Evolutionary conservation across 2,329 filamentous ascomycete genomes (phyloP).

Genomic region (Penicillium freii): DNA sequence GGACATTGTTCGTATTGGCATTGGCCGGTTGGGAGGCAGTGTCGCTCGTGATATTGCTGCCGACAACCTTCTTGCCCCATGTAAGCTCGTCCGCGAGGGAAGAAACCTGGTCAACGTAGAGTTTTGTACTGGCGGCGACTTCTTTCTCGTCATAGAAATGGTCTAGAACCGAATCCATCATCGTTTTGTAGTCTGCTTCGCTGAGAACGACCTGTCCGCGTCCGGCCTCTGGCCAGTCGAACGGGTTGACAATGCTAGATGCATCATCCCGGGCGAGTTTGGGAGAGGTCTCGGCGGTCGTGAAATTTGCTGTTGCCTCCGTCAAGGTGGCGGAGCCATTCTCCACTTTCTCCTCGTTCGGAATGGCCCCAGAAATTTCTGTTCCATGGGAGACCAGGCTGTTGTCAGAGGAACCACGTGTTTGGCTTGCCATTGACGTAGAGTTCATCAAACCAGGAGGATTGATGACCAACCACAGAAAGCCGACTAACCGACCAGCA

Average conservation of each 20-base stretch:
- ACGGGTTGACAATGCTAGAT: constrained; percentile 24
- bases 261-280: not conserved
- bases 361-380: not conserved
- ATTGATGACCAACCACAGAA: constrained; percentile 85
- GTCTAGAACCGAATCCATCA: constrained; percentile 41
- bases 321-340: not conserved
- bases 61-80: constrained; percentile 38
- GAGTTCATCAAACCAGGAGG: constrained; percentile 53
- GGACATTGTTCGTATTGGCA: constrained; percentile 23
- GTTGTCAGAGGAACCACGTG: not conserved
- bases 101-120: constrained; percentile 44
- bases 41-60: constrained; percentile 22
- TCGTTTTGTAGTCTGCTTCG: constrained; percentile 41
- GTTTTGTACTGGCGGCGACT: constrained; percentile 40
- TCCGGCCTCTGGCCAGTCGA: constrained; percentile 36
- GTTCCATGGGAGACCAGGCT: not conserved
- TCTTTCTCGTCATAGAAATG: constrained; percentile 45
- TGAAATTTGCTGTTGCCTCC: not conserved
- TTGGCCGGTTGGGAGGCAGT: constrained; percentile 7
- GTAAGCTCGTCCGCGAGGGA: constrained; percentile 36
- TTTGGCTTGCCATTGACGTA: constrained; percentile 32
- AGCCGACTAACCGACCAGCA: constrained; percentile 85
- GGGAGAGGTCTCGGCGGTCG: not conserved
- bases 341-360: not conserved
- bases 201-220: constrained; percentile 38